phyloP scores from a whole-genome alignment of 805 yeast species.

The Sugiyamaella lignohabitans region DNA sequence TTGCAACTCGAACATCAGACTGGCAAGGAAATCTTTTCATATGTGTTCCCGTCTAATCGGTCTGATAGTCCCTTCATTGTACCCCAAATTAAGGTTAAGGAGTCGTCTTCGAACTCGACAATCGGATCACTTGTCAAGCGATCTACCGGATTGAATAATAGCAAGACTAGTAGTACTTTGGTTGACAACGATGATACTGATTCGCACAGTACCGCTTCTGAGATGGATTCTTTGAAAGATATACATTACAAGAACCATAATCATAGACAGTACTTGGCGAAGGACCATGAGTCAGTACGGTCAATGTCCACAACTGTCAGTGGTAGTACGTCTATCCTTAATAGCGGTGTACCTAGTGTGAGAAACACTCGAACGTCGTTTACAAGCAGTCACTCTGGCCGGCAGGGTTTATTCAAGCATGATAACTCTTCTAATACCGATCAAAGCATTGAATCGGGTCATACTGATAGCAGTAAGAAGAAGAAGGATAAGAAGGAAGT shows the following conservation, averaged over 20 bases:
- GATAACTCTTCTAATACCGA: constrained; percentile 7
- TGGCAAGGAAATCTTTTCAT: constrained; percentile 54
- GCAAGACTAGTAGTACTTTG: not conserved
- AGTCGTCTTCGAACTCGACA: not conserved
- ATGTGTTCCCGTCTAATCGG: constrained; percentile 58
- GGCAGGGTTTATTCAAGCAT: constrained; percentile 3
- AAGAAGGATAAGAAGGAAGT: constrained; percentile 4
- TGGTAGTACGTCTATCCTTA: constrained; percentile 9
- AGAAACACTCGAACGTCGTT: constrained; percentile 3
- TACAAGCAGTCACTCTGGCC: not conserved
- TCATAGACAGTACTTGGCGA: constrained; percentile 11
- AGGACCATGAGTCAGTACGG: constrained; percentile 15
- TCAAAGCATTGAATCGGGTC: not conserved
- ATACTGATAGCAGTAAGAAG: not conserved
- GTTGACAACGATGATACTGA: not conserved
- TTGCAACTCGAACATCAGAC: constrained; percentile 68
- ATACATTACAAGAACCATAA: not conserved
- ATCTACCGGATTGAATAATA: not conserved
- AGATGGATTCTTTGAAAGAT: not conserved
- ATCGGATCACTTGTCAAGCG: not conserved
- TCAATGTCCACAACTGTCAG: constrained; percentile 13
- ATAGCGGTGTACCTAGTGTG: not conserved
- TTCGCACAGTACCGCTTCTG: not conserved
- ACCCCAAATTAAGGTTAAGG: constrained; percentile 3
- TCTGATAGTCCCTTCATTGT: constrained; percentile 24